Evolutionary conservation across 2,329 filamentous ascomycete species (phyloP).

Genomic region (Paramyrothecium roridum): DNA sequence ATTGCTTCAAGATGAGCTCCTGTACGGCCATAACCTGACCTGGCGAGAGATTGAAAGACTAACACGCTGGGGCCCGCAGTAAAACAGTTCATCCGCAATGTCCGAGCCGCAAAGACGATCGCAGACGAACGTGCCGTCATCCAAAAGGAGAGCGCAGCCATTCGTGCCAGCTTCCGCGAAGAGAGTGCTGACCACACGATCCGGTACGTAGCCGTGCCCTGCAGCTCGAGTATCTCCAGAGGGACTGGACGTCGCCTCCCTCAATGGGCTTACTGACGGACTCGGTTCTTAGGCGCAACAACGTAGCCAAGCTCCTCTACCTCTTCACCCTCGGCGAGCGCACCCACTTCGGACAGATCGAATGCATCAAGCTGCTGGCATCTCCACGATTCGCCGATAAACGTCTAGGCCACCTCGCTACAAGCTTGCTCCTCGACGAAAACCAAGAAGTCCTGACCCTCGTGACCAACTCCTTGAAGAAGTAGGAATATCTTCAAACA

Average conservation of each 20-base stretch:
- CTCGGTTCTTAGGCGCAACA: slow-evolving; percentile 72
- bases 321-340: slow-evolving; percentile 96
- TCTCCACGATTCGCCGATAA: slow-evolving; percentile 98
- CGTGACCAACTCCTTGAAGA: slow-evolving; percentile 96
- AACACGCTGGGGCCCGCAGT: slow-evolving; percentile 50
- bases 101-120: slow-evolving; percentile 97
- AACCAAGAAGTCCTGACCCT: slow-evolving; percentile 97
- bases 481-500: slow-evolving; percentile 52
- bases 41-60: slow-evolving; percentile 4
- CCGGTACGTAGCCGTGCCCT: slow-evolving; percentile 57
- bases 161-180: slow-evolving; percentile 95
- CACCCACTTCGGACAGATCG: slow-evolving; percentile 98
- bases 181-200: slow-evolving; percentile 90
- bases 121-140: slow-evolving; percentile 98
- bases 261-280: not conserved
- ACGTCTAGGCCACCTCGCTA: slow-evolving; percentile 89
- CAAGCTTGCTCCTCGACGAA: slow-evolving; percentile 93
- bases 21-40: slow-evolving; percentile 20
- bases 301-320: slow-evolving; percentile 97
- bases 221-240: not conserved
- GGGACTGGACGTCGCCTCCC: not conserved
- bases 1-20: slow-evolving; percentile 33
- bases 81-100: slow-evolving; percentile 99
- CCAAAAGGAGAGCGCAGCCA: slow-evolving; percentile 97
- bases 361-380: slow-evolving; percentile 95